A percentile compares a stretch with the other conserved stretches of the same genome.
Evolutionary conservation across 331 rosid genomes (phyloP).

Genomic region (Acacia concinna): DNA sequence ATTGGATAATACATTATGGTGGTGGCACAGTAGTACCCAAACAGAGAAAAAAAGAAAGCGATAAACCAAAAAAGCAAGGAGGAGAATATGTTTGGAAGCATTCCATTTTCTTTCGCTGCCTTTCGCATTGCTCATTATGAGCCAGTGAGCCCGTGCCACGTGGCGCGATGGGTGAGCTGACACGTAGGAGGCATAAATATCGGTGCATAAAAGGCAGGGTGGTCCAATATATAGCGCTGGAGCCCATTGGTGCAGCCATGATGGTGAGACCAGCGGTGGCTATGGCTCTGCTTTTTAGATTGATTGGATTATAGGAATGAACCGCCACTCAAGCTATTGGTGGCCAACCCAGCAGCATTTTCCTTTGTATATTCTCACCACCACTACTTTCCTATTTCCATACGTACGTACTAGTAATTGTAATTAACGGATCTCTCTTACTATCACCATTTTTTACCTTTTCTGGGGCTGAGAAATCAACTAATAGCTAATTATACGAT

Average conservation of each 20-base stretch:
- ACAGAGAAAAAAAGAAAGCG: not conserved
- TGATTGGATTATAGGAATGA: constrained; percentile 18
- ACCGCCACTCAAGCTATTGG: constrained; percentile 23
- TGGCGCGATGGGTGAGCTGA: not conserved
- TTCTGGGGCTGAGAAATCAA: not conserved
- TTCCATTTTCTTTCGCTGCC: constrained; percentile 31
- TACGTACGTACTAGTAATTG: too few relatives aligned
- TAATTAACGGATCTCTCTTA: not conserved
- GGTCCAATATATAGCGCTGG: not conserved
- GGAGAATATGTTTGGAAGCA: constrained; percentile 43
- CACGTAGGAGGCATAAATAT: not conserved
- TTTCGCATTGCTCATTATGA: not conserved
- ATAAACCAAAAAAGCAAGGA: not conserved
- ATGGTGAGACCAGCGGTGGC: constrained; percentile 46
- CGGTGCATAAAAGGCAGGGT: not conserved
- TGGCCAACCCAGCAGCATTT: constrained; percentile 50
- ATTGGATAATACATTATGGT: constrained; percentile 37
- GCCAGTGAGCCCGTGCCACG: not conserved
- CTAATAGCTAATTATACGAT: too few relatives aligned
- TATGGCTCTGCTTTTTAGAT: constrained; percentile 12
- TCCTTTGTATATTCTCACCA: constrained; percentile 31
- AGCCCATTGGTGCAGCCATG: constrained; percentile 14
- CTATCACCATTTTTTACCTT: not conserved
- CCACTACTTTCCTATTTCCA: not conserved
- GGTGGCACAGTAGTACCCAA: constrained; percentile 28